Percentiles rank a stretch among this genome's conserved stretches.
These are phyloP conservation scores for Candida michaelii DNA, from an alignment of 805 yeast genomes.

Conservation along the genomic window DNA sequence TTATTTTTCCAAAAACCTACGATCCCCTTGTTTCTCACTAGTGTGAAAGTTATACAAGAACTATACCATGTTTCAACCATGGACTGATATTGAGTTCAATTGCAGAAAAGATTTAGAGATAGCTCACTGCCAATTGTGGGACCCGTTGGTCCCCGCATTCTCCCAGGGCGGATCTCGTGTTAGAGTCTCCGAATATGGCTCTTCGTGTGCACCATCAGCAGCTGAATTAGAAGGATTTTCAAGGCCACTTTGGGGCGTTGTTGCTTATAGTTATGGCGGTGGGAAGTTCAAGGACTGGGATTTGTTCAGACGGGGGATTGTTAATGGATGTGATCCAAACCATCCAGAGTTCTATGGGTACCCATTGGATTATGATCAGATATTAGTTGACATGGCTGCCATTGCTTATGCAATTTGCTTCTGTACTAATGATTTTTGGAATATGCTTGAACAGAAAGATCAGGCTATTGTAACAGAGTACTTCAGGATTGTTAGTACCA, in stretches of 20 bases:
- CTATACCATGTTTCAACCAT: too few relatives aligned
- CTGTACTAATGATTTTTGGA: constrained; percentile 25
- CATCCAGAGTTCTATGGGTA: constrained; percentile 28
- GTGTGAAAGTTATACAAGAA: too few relatives aligned
- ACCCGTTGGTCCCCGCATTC: constrained; percentile 14
- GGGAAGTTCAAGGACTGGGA: constrained; percentile 22
- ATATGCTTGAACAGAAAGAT: constrained; percentile 20
- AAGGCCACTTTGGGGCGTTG: constrained; percentile 30
- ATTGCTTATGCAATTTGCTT: constrained; percentile 23
- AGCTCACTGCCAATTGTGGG: constrained; percentile 10
- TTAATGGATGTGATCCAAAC: constrained; percentile 25
- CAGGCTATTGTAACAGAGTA: constrained; percentile 19
- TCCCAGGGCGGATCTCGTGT: constrained; percentile 17
- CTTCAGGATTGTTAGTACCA: constrained; percentile 17
- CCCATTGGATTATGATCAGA: constrained; percentile 20
- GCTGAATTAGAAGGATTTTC: constrained; percentile 28
- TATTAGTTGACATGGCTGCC: constrained; percentile 29
- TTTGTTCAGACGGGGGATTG: constrained; percentile 21
- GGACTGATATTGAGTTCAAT: constrained; percentile 7
- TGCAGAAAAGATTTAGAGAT: constrained; percentile 9
- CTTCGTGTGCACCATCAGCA: constrained; percentile 21
- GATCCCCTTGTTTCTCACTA: too few relatives aligned
- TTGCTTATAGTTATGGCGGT: constrained; percentile 22
- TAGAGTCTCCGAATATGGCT: constrained; percentile 20
- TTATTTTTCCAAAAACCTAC: too few relatives aligned